These are phyloP conservation scores for Aegilops tauschii DNA, from an alignment of 176 grass and related monocot genomes.

Conservation along the genomic window DNA sequence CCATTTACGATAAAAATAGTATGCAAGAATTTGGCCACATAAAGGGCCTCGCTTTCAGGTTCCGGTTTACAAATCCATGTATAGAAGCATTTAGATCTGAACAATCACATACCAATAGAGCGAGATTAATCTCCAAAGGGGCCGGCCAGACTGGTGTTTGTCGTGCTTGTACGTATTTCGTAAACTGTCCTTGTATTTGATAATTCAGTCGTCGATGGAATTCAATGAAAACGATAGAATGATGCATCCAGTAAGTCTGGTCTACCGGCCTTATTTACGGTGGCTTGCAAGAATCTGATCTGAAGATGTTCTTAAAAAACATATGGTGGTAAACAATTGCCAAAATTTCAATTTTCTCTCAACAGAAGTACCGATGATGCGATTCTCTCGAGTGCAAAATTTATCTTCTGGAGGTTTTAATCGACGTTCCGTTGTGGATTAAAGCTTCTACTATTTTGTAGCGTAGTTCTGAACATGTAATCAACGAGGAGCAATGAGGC, in stretches of 20 bases:
- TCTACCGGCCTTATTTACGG: not conserved
- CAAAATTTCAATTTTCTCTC: constrained; percentile 58
- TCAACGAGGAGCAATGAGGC: not conserved
- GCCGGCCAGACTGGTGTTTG: not conserved
- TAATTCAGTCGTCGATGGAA: constrained; percentile 56
- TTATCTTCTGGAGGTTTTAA: too few species aligned
- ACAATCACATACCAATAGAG: too few species aligned
- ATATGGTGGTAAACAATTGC: constrained; percentile 60
- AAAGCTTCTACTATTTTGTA: too few species aligned
- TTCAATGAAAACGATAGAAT: constrained; percentile 17
- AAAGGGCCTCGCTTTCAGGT: too few species aligned
- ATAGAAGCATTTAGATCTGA: too few species aligned
- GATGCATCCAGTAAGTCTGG: too few species aligned
- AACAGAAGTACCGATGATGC: constrained; percentile 29
- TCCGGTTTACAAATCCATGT: too few species aligned
- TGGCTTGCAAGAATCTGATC: not conserved
- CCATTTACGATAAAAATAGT: too few species aligned
- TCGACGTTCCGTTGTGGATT: too few species aligned
- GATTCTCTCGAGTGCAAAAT: not conserved
- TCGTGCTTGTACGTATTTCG: not conserved
- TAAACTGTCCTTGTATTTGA: not conserved
- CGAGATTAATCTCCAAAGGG: too few species aligned
- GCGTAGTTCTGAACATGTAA: not conserved
- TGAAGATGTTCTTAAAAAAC: not conserved
- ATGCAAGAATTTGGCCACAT: too few species aligned